Evolutionary conservation across 192 early-diverging fungal genomes (phyloP).

Genomic region (Coemansia reversa): DNA sequence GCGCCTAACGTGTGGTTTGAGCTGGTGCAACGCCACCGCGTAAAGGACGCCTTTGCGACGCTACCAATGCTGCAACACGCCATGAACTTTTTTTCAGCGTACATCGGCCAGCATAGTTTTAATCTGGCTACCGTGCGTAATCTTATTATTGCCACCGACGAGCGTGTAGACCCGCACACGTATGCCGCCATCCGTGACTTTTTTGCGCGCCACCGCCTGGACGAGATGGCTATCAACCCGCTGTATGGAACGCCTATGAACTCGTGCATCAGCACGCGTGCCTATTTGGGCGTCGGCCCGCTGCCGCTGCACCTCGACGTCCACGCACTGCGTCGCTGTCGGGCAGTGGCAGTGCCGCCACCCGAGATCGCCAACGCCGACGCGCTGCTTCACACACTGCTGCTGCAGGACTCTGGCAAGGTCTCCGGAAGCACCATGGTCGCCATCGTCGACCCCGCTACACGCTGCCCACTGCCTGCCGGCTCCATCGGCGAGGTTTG

Average conservation of each 20-base stretch:
- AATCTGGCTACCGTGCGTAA: slow-evolving; percentile 59
- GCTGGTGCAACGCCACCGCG: slow-evolving; percentile 64
- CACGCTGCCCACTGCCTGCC: slow-evolving; percentile 63
- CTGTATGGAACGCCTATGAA: slow-evolving; percentile 77
- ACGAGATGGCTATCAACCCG: slow-evolving; percentile 66
- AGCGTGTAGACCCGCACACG: slow-evolving; percentile 53
- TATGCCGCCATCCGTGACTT: slow-evolving; percentile 55
- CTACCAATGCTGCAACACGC: slow-evolving; percentile 69
- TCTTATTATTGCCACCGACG: slow-evolving; percentile 62
- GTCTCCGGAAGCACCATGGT: slow-evolving; percentile 76
- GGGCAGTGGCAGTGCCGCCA: slow-evolving; percentile 57
- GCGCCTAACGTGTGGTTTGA: slow-evolving; percentile 73
- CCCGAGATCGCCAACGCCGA: slow-evolving; percentile 29
- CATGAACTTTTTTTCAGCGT: slow-evolving; percentile 57
- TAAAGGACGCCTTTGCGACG: slow-evolving; percentile 69
- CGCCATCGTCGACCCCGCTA: slow-evolving; percentile 80
- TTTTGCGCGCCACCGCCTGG: slow-evolving; percentile 65
- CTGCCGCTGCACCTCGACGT: slow-evolving; percentile 66
- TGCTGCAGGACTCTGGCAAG: slow-evolving; percentile 73
- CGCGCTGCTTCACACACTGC: slow-evolving; percentile 54
- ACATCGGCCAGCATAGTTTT: slow-evolving; percentile 50
- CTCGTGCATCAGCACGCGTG: slow-evolving; percentile 76
- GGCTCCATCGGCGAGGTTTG: slow-evolving; percentile 84
- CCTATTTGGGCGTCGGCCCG: slow-evolving; percentile 74
- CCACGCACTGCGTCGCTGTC: slow-evolving; percentile 64